A percentile compares a stretch with the other conserved stretches of the same genome.
These are phyloP conservation scores for Allomyces arbusculus DNA, from an alignment of 192 early-diverging fungal genomes.

Conservation along the genomic window DNA sequence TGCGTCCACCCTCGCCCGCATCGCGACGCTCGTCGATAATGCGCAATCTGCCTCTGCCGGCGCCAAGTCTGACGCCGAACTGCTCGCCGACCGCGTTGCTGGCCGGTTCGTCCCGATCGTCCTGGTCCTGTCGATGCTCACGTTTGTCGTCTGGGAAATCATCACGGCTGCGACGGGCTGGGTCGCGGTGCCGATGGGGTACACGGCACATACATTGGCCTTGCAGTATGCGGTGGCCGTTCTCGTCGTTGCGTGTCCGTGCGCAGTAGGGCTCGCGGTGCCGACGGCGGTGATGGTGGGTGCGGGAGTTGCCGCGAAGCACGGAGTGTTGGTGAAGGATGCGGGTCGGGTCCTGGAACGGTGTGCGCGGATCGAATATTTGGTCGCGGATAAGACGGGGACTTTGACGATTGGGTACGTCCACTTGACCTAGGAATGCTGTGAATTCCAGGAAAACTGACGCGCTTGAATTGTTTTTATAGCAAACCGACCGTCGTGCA, in stretches of 20 bases:
- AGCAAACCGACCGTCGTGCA: constrained; percentile 3
- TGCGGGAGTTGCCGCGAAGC: constrained; percentile 40
- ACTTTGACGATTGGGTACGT: constrained; percentile 39
- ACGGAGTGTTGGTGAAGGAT: constrained; percentile 47
- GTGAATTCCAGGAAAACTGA: too few species aligned
- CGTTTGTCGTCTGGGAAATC: constrained; percentile 32
- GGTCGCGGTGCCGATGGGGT: constrained; percentile 18
- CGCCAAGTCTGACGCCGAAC: constrained; percentile 28
- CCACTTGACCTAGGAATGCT: too few species aligned
- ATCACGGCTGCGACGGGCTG: constrained; percentile 12
- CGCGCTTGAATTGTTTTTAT: constrained; percentile 2
- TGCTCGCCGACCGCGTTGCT: constrained; percentile 36
- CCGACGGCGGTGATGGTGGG: constrained; percentile 59
- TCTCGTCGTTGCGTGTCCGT: constrained; percentile 51
- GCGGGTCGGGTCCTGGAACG: constrained; percentile 54
- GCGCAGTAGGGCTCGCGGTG: constrained; percentile 43
- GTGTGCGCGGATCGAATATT: constrained; percentile 31
- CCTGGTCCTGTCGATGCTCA: constrained; percentile 30
- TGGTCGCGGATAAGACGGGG: constrained; percentile 74
- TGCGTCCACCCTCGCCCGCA: constrained; percentile 38
- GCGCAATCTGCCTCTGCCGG: constrained; percentile 2
- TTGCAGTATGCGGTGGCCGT: constrained; percentile 36
- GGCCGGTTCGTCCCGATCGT: constrained; percentile 41
- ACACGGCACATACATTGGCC: constrained; percentile 24
- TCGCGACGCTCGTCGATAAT: constrained; percentile 41